These are phyloP conservation scores for Phaeosphaeriaceae sp. DNA, from an alignment of 2,329 filamentous ascomycete genomes.

Conservation along the genomic window DNA sequence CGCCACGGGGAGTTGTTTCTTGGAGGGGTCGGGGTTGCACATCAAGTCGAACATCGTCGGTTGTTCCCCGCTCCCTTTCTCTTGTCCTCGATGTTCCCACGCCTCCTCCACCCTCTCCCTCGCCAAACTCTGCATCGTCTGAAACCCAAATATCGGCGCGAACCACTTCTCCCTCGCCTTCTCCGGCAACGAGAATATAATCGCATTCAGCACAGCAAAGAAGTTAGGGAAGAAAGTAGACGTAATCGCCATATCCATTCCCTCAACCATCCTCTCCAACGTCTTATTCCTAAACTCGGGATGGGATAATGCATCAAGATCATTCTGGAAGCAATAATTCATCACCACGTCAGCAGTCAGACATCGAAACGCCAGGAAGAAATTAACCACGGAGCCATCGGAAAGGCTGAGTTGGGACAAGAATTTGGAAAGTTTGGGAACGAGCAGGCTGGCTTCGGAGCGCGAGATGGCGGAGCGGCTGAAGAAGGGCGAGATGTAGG, in stretches of 20 bases:
- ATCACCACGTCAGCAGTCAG: conserved; percentile 20
- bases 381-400: conserved; percentile 13
- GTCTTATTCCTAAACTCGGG: conserved; percentile 9
- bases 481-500: conserved; percentile 23
- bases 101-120: conserved; percentile 12
- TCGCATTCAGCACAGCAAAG: conserved; percentile 6
- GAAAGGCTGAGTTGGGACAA: conserved; percentile 1
- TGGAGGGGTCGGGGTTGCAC: conserved; percentile 7
- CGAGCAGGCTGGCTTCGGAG: conserved; percentile 15
- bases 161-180: conserved; percentile 9
- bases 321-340: conserved; percentile 22
- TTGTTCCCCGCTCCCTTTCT: conserved; percentile 11
- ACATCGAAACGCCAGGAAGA: conserved; percentile 19
- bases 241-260: conserved; percentile 10
- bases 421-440: conserved; percentile 10
- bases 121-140: conserved; percentile 14
- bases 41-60: not conserved
- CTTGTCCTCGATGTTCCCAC: not conserved
- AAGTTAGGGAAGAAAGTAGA: conserved; percentile 13
- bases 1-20: conserved; percentile 12
- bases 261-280: conserved; percentile 9
- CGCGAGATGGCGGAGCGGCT: conserved; percentile 17
- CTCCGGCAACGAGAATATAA: conserved; percentile 14
- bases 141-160: conserved; percentile 12
- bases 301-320: conserved; percentile 10